Conservation (phyloP, 2,329 filamentous ascomycete genomes). For the Coniochaeta ligniaria region DNA sequence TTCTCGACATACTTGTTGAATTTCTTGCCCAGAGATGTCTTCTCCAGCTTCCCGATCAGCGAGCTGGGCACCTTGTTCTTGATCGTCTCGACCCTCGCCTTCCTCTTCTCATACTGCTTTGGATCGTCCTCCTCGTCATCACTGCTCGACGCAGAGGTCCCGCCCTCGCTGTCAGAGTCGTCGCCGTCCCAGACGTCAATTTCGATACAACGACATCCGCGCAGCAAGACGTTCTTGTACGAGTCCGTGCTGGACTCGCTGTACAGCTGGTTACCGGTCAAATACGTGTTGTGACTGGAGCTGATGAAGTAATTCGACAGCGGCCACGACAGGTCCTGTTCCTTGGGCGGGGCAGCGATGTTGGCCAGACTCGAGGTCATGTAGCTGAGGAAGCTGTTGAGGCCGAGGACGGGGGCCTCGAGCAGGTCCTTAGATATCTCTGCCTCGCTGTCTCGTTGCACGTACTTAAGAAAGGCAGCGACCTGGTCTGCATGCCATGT, state of each 20-base stretch:
- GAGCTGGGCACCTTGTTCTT: conserved; percentile 46
- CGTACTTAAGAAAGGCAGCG: conserved; percentile 35
- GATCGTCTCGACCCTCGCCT: conserved; percentile 55
- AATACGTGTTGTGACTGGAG: conserved; percentile 92
- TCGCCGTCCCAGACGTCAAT: conserved; percentile 94
- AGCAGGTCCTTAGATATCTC: conserved; percentile 13
- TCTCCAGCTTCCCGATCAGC: conserved; percentile 37
- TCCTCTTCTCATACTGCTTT: conserved; percentile 57
- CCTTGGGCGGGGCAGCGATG: conserved; percentile 22
- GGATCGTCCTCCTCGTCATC: conserved; percentile 43
- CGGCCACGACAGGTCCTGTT: conserved; percentile 61
- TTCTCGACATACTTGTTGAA: conserved; percentile 25
- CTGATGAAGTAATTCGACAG: conserved; percentile 90
- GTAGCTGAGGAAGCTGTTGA: conserved; percentile 44
- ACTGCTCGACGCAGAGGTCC: conserved; percentile 34
- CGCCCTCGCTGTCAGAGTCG: conserved; percentile 56
- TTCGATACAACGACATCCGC: conserved; percentile 85
- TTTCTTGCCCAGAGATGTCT: conserved; percentile 38
- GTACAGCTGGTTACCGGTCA: conserved; percentile 80
- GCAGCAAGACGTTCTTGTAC: conserved; percentile 76
- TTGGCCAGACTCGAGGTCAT: conserved; percentile 44
- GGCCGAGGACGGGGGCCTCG: conserved; percentile 29
- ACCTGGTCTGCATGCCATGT: conserved; percentile 39
- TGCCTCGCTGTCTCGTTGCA: conserved; percentile 34
- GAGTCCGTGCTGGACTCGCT: conserved; percentile 82